A percentile compares a stretch with the other conserved stretches of the same genome.
These are phyloP conservation scores for Ephemerocybe angulata DNA, from an alignment of 768 basidiomycete genomes.

Conservation along the genomic window DNA sequence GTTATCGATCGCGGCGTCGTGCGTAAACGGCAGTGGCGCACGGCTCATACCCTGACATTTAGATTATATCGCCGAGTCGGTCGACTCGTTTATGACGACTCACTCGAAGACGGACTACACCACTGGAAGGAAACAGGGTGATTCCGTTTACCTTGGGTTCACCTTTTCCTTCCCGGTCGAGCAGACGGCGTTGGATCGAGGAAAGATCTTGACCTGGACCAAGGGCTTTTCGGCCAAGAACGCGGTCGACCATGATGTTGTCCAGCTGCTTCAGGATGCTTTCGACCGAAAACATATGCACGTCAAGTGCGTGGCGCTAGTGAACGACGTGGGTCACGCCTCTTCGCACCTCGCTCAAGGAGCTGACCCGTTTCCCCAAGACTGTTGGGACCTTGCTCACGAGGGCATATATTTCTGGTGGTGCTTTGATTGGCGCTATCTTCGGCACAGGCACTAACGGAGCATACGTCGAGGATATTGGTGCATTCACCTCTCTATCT, in stretches of 20 bases:
- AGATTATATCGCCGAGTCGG: conserved; percentile 98
- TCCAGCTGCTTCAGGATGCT: conserved; percentile 85
- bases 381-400: conserved; percentile 95
- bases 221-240: conserved; percentile 94
- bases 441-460: conserved; percentile 99
- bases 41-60: conserved; percentile 10
- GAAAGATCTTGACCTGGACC: conserved; percentile 91
- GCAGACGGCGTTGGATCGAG: conserved; percentile 88
- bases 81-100: conserved; percentile 87
- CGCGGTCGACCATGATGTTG: conserved; percentile 85
- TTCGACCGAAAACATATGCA: conserved; percentile 90
- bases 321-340: conserved; percentile 75
- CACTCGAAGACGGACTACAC: conserved; percentile 45
- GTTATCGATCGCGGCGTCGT: conserved; percentile 7
- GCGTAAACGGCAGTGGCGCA: conserved; percentile 5
- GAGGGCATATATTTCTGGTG: conserved; percentile 89
- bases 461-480: conserved; percentile 87
- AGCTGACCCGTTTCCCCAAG: conserved; percentile 36
- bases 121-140: conserved; percentile 21
- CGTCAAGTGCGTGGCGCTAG: conserved; percentile 86
- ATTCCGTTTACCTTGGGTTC: conserved; percentile 67
- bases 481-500: conserved; percentile 26
- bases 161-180: conserved; percentile 99
- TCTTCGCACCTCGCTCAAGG: not conserved
- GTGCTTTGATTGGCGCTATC: conserved; percentile 84